Conservation (phyloP, 768 basidiomycete species). For the Agaricus subrufescens region DNA sequence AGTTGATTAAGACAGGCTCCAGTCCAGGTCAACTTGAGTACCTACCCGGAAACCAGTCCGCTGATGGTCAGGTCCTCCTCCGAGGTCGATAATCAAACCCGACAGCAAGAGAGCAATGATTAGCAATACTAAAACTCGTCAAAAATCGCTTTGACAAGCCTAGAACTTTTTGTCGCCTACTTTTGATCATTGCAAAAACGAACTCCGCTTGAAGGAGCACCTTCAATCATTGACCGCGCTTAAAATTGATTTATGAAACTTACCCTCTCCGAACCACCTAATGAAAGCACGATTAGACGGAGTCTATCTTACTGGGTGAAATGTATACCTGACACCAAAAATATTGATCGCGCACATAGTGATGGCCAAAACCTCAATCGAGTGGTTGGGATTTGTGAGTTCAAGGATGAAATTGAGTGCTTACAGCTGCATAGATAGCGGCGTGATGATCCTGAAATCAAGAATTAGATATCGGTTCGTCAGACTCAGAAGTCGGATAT, state of each 20-base stretch:
- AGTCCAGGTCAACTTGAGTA: conserved; percentile 16
- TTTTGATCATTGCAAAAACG: conserved; percentile 59
- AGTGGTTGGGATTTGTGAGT: too few relatives aligned
- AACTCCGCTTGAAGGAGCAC: conserved; percentile 28
- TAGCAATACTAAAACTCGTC: conserved; percentile 35
- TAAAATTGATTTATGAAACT: conserved; percentile 5
- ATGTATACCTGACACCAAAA: conserved; percentile 31
- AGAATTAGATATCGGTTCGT: too few relatives aligned
- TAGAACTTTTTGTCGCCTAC: conserved; percentile 23
- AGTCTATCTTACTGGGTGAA: background rate
- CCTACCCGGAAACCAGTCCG: conserved; percentile 64
- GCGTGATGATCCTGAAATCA: conserved; percentile 21
- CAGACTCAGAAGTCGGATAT: background rate
- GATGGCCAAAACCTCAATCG: conserved; percentile 40
- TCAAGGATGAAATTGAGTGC: background rate
- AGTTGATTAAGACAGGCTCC: background rate
- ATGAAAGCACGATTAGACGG: background rate
- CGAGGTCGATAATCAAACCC: conserved; percentile 71
- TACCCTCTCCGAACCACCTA: conserved; percentile 67
- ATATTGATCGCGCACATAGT: conserved; percentile 60
- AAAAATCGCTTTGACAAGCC: too few relatives aligned
- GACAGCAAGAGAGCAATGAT: conserved; percentile 57
- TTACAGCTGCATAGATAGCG: conserved; percentile 49
- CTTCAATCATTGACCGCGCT: background rate
- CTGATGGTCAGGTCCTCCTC: conserved; percentile 67